A percentile compares a stretch with the other conserved stretches of the same genome.
Conservation (phyloP, 306 rosid genomes). For the Cicer yamashitae region DNA sequence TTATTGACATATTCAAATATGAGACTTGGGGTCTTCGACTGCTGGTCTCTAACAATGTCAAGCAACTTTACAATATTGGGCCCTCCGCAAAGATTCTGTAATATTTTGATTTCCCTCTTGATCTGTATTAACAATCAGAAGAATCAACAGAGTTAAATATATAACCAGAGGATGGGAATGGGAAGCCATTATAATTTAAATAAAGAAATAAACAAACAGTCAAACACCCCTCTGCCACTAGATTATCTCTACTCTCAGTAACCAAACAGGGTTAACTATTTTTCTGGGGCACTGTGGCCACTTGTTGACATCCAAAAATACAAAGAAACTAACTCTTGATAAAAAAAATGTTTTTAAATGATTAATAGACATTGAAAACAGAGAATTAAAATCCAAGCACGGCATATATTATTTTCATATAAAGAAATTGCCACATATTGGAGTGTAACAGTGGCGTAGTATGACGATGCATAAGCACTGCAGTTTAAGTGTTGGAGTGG, state of each 20-base stretch:
- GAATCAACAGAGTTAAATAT: neutral
- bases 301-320: constrained; percentile 13
- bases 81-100: constrained; percentile 94
- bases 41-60: constrained; percentile 95
- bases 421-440: neutral
- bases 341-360: neutral
- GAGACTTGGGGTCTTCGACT: constrained; percentile 92
- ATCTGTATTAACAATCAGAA: constrained; percentile 61
- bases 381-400: neutral
- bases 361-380: neutral
- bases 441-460: neutral
- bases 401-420: constrained; percentile 8
- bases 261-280: constrained; percentile 30
- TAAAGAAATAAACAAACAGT: constrained; percentile 1
- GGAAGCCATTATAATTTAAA: neutral
- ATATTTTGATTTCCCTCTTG: constrained; percentile 93
- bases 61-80: constrained; percentile 91
- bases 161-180: neutral
- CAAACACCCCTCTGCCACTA: neutral
- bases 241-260: constrained; percentile 18
- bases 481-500: neutral
- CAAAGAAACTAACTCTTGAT: neutral
- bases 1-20: constrained; percentile 87
- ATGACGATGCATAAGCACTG: neutral
- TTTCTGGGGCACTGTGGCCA: neutral